Conservation (phyloP, 805 yeast species). For the Candida tammaniensis region DNA sequence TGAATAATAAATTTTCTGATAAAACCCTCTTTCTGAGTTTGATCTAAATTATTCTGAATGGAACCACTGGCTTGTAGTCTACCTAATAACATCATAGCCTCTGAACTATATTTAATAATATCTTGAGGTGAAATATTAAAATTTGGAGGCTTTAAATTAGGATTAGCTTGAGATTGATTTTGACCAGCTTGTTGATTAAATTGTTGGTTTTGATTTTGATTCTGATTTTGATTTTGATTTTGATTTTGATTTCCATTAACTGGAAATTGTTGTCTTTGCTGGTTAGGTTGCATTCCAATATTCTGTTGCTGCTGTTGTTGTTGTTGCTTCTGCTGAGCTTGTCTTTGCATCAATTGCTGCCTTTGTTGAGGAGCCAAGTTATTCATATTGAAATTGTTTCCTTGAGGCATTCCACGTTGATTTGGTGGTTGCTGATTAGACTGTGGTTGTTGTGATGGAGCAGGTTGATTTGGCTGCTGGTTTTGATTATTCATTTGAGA, state of each 20-base stretch:
- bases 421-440: constrained; percentile 12
- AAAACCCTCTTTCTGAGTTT: constrained; percentile 35
- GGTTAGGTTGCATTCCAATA: constrained; percentile 4
- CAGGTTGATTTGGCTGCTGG: constrained; percentile 12
- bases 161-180: constrained; percentile 2
- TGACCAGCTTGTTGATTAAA: constrained; percentile 5
- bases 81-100: constrained; percentile 37
- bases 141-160: constrained; percentile 23
- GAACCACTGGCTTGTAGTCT: constrained; percentile 36
- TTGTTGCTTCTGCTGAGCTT: constrained; percentile 14
- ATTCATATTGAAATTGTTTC: constrained; percentile 13
- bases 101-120: constrained; percentile 34
- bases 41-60: constrained; percentile 33
- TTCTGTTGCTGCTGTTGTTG: constrained; percentile 18
- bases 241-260: constrained; percentile 19
- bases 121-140: constrained; percentile 37
- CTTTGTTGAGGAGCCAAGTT: constrained; percentile 33
- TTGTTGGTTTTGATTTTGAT: constrained; percentile 8
- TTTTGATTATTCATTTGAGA: constrained; percentile 18
- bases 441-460: constrained; percentile 12
- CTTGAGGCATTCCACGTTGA: constrained; percentile 9
- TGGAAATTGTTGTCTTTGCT: constrained; percentile 14
- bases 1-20: constrained; percentile 38
- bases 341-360: constrained; percentile 35
- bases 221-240: constrained; percentile 14